These are phyloP conservation scores for Cicer arietinum DNA, from an alignment of 306 rosid species.

Conservation along the genomic window DNA sequence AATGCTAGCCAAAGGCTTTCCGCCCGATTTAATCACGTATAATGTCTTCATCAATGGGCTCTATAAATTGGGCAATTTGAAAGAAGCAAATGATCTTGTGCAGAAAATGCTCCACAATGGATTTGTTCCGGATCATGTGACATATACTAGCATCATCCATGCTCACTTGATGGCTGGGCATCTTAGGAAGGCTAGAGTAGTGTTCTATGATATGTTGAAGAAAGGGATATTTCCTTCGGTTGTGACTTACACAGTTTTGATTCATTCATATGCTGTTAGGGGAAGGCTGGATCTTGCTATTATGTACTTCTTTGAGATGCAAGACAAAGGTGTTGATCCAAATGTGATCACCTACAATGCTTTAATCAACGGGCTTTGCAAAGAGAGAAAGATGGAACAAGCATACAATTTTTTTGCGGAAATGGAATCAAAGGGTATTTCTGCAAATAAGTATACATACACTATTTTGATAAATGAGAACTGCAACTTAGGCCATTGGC, in stretches of 20 bases:
- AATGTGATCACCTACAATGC: conserved; percentile 88
- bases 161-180: conserved; percentile 63
- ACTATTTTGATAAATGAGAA: conserved; percentile 78
- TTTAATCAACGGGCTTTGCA: conserved; percentile 78
- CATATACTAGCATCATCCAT: conserved; percentile 79
- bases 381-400: conserved; percentile 54
- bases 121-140: conserved; percentile 69
- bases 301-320: conserved; percentile 71
- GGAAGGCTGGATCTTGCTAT: conserved; percentile 66
- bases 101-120: conserved; percentile 61
- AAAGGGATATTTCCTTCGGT: conserved; percentile 72
- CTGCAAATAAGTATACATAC: conserved; percentile 82
- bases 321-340: conserved; percentile 64
- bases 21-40: conserved; percentile 71
- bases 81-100: conserved; percentile 59
- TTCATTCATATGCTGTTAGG: conserved; percentile 67
- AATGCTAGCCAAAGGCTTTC: conserved; percentile 69
- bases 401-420: conserved; percentile 61
- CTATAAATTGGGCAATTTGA: conserved; percentile 60
- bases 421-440: conserved; percentile 75
- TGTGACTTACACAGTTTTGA: conserved; percentile 78
- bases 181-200: conserved; percentile 62
- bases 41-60: conserved; percentile 71
- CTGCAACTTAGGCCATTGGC: conserved; percentile 66
- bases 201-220: conserved; percentile 67